Conservation (phyloP, 179 eudicot species). For the Amaranthus tricolor region DNA sequence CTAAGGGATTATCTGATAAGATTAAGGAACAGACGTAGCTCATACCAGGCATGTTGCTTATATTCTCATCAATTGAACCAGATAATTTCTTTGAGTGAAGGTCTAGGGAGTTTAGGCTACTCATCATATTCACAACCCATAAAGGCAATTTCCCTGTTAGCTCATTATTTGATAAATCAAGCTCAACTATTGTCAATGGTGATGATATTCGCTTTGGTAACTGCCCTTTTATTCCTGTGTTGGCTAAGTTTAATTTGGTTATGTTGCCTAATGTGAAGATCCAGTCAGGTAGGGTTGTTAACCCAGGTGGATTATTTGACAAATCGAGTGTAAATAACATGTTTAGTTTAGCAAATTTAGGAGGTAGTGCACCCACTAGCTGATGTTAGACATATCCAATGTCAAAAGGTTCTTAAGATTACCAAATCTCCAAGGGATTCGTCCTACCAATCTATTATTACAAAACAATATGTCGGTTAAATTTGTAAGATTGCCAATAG, state of each 20-base stretch:
- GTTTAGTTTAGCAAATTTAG: not conserved
- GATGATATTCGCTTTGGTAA: constrained; percentile 34
- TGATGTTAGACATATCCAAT: constrained; percentile 17
- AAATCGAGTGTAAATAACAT: not conserved
- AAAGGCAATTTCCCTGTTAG: constrained; percentile 52
- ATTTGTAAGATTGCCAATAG: constrained; percentile 41
- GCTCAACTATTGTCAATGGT: not conserved
- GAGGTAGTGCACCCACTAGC: constrained; percentile 18
- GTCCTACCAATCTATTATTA: constrained; percentile 41
- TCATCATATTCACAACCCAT: constrained; percentile 66
- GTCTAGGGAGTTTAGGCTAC: constrained; percentile 59
- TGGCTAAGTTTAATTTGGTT: not conserved
- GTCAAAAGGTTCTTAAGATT: constrained; percentile 31
- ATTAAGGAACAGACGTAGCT: constrained; percentile 35
- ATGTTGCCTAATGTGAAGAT: constrained; percentile 3
- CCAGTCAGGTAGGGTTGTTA: not conserved
- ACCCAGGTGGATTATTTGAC: constrained; percentile 10
- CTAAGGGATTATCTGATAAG: constrained; percentile 51
- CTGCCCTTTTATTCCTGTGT: constrained; percentile 3
- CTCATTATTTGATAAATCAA: constrained; percentile 53
- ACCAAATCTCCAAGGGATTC: constrained; percentile 51
- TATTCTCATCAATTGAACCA: constrained; percentile 38
- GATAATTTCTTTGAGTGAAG: constrained; percentile 55
- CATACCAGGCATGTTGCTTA: constrained; percentile 43
- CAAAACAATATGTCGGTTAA: constrained; percentile 36